A percentile compares a stretch with the other conserved stretches of the same genome.
Evolutionary conservation across 768 basidiomycete species (phyloP).

Genomic region (Tulasnella sp.): DNA sequence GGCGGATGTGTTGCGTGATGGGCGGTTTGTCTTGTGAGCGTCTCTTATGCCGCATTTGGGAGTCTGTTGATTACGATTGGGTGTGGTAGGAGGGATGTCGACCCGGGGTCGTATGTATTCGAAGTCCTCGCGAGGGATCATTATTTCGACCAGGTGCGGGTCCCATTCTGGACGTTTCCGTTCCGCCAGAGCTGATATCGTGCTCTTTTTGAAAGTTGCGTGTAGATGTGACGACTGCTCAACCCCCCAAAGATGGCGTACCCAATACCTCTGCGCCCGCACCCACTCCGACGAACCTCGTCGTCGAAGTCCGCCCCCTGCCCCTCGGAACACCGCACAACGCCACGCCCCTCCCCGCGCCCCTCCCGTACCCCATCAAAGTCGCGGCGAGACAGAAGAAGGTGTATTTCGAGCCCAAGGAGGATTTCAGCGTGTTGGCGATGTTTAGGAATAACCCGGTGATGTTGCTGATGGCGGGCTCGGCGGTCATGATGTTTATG

Average conservation of each 20-base stretch:
- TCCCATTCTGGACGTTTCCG: neutral
- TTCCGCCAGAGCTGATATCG: neutral
- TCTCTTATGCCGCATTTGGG: neutral
- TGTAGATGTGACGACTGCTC: neutral
- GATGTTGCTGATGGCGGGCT: conserved; percentile 10
- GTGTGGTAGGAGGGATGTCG: conserved; percentile 5
- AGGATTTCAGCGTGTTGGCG: conserved; percentile 8
- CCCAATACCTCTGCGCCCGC: neutral
- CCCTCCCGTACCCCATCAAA: neutral
- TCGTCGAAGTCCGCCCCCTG: conserved; percentile 3
- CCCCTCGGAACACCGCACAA: conserved; percentile 7
- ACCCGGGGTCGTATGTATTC: conserved; percentile 15
- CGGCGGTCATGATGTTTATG: neutral
- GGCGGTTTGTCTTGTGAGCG: conserved; percentile 13
- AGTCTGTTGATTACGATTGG: too few relatives aligned
- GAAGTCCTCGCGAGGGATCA: conserved; percentile 16
- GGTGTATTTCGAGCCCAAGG: conserved; percentile 6
- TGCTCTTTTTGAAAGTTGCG: neutral
- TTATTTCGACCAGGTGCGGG: conserved; percentile 14
- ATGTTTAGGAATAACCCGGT: conserved; percentile 12
- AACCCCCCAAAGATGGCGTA: neutral
- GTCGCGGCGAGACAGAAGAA: neutral
- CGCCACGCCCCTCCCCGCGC: neutral
- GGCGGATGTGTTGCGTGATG: conserved; percentile 9
- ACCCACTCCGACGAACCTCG: neutral